phyloP scores from a whole-genome alignment of 805 yeast genomes.

The Ogataea zsoltii region DNA sequence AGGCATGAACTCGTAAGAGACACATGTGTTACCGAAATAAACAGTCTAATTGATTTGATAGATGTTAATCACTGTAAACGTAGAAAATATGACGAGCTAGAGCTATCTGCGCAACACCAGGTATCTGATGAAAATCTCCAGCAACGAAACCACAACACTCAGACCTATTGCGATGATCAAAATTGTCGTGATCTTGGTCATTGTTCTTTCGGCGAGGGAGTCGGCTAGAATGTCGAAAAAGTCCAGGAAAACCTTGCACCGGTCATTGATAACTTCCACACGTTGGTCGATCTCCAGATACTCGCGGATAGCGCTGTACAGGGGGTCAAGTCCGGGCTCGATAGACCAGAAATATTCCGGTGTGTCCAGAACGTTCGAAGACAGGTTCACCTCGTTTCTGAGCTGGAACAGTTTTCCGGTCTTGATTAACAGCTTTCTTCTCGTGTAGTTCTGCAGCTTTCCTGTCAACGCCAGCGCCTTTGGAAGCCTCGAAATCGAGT shows the following conservation, averaged over 20 bases:
- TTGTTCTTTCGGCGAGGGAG: conserved; percentile 89
- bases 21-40: background rate
- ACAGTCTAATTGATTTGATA: background rate
- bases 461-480: conserved; percentile 90
- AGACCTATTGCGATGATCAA: conserved; percentile 79
- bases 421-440: conserved; percentile 82
- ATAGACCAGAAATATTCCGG: conserved; percentile 96
- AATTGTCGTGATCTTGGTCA: conserved; percentile 89
- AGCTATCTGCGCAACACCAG: conserved; percentile 33
- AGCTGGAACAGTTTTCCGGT: conserved; percentile 89
- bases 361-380: conserved; percentile 88
- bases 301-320: conserved; percentile 85
- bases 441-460: conserved; percentile 68
- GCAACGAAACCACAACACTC: conserved; percentile 72
- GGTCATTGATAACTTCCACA: conserved; percentile 88
- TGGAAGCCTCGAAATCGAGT: conserved; percentile 86
- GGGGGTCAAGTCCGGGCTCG: conserved; percentile 93
- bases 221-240: conserved; percentile 92
- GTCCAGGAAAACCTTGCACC: conserved; percentile 92
- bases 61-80: too few species aligned
- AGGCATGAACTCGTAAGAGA: conserved; percentile 35
- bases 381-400: conserved; percentile 89
- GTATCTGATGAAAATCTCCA: conserved; percentile 67
- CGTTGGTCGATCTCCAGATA: conserved; percentile 94
- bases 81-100: too few species aligned